Percentiles rank a stretch among this genome's conserved stretches.
These are phyloP conservation scores for Bolboschoenoplectus hybrid DNA, from an alignment of 202 grass and related monocot genomes.

Conservation along the genomic window DNA sequence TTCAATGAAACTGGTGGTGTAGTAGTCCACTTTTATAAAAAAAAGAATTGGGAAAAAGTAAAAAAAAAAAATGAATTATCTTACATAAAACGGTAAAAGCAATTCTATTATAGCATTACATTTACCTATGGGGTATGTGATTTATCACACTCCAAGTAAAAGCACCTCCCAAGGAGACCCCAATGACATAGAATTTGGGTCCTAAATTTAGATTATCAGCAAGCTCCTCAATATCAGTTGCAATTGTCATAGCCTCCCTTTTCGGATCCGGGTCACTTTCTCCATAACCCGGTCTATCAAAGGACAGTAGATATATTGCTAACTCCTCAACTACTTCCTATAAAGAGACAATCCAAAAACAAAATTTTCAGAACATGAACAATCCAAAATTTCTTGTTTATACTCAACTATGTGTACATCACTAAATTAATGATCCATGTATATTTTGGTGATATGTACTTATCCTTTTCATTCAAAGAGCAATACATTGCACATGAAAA, in stretches of 20 bases:
- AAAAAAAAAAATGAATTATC: not conserved
- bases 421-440: not conserved
- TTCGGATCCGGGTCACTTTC: conserved; percentile 57
- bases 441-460: not conserved
- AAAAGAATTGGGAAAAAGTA: not conserved
- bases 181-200: conserved; percentile 49
- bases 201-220: conserved; percentile 52
- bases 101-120: not conserved
- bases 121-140: conserved; percentile 52
- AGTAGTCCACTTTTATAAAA: too few relatives aligned
- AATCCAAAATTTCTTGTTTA: conserved; percentile 1
- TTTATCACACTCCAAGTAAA: conserved; percentile 49
- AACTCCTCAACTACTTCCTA: conserved; percentile 48
- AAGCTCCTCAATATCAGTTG: conserved; percentile 51
- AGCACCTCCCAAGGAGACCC: conserved; percentile 45
- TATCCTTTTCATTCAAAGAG: not conserved
- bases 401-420: not conserved
- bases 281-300: conserved; percentile 59
- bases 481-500: not conserved
- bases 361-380: not conserved
- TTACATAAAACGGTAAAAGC: not conserved
- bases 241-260: conserved; percentile 38
- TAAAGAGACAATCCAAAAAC: not conserved
- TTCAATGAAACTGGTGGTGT: too few relatives aligned
- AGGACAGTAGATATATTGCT: conserved; percentile 43